Evolutionary conservation across 306 rosid genomes (phyloP), one percentile per base, ranked within the genome.

Genomic region (Cicer arietinum): DNA sequence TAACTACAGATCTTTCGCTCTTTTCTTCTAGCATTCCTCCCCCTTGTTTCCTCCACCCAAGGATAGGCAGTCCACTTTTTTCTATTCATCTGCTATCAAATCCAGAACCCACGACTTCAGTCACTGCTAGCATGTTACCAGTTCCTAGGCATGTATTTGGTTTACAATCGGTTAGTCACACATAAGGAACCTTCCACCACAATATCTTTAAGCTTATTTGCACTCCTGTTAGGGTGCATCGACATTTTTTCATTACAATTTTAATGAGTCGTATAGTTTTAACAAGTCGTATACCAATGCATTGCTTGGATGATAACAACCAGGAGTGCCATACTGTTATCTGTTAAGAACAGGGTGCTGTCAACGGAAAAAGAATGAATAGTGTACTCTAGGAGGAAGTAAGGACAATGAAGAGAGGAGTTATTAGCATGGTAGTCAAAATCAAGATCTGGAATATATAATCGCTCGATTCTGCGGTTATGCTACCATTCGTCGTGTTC

Each of bases 11-110:
- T 68, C 41, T 57, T 68, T 6, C 37, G 18, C 56, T 18, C 22
- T 20, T 39, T 77, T 77, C 13, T 42, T 40, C 41, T 22, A 39
- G 68, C 46, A 60, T 67, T 52, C 41, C 35, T 59, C 66, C 56
- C 48, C 62, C 64, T 60, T 58, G 18, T 50, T 43, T 37, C 37
- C 70, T 18, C 62, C 30, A 20, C 46, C 76, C 44, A 40, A 30
- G 25, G 52, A 60, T 51, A 10, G 5, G 69, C 64, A 44, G 76
- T 51, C 69, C 42, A 6, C 61, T 73, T 37, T 59, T 10, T 17
- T 48, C 43, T n/a, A 69, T 61, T 30, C 18, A 68, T 43, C 60
- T 39, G 18, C 42, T 22, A 22, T 60, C 57, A 70, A 70, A 71
- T 61, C 57, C 77, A 60, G 41, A 63, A 40, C 65, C 43, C 63